These are phyloP conservation scores for Pleodorina starrii DNA, from an alignment of 139 green algal genomes.

Conservation along the genomic window DNA sequence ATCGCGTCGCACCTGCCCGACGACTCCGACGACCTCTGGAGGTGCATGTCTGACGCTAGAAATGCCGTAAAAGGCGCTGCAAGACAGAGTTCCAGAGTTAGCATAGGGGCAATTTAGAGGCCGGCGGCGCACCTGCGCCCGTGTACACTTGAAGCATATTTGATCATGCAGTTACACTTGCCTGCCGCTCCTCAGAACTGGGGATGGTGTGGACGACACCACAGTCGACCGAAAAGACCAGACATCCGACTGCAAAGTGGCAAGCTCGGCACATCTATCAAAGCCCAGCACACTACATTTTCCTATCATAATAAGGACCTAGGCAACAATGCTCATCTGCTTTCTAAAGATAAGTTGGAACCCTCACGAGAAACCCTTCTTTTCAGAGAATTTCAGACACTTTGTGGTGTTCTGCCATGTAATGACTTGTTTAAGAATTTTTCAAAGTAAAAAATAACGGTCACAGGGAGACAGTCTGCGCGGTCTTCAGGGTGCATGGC, in stretches of 20 bases:
- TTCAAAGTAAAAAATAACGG: too few relatives aligned
- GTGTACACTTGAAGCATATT: neutral
- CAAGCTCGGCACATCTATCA: neutral
- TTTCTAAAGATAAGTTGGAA: too few relatives aligned
- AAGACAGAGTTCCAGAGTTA: neutral
- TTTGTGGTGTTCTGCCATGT: too few relatives aligned
- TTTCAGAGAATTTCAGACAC: too few relatives aligned
- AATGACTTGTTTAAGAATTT: too few relatives aligned
- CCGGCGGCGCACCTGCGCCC: neutral
- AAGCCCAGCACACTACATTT: neutral
- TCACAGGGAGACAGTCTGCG: too few relatives aligned
- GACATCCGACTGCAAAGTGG: neutral
- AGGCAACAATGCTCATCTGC: too few relatives aligned
- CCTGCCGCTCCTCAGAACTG: neutral
- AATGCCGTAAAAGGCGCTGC: neutral
- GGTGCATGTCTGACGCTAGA: neutral
- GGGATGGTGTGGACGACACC: neutral
- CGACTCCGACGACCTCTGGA: neutral
- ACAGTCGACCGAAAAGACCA: neutral
- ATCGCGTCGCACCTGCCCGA: neutral
- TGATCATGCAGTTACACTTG: neutral
- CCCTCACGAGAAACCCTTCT: too few relatives aligned
- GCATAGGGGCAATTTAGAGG: neutral
- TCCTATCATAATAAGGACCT: neutral
- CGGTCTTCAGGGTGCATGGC: too few relatives aligned